Conservation (phyloP, 2,329 filamentous ascomycete genomes). For the Tolypocladium ovalisporum region DNA sequence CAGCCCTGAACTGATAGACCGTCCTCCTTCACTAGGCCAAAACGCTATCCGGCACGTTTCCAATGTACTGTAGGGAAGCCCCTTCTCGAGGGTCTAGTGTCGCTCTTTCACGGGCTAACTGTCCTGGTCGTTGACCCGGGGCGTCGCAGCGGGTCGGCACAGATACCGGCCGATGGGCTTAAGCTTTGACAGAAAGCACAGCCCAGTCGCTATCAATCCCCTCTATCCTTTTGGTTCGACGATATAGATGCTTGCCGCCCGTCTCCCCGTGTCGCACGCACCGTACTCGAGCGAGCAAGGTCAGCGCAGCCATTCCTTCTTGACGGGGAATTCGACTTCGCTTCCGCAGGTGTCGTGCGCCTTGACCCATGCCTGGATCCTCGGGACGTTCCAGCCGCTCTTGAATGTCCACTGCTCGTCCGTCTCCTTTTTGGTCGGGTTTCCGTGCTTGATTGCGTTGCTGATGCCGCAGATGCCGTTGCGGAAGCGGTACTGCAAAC, state of each 20-base stretch:
- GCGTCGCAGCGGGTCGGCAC: not conserved
- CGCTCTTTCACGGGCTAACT: not conserved
- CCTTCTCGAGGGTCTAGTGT: not conserved
- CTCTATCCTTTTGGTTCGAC: not conserved
- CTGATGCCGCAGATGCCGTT: constrained; percentile 26
- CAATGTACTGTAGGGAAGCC: not conserved
- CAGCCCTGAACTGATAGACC: not conserved
- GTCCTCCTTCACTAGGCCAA: not conserved
- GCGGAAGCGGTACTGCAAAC: constrained; percentile 30
- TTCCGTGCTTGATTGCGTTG: constrained; percentile 25
- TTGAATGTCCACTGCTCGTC: constrained; percentile 18
- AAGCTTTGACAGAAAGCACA: not conserved
- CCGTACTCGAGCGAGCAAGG: not conserved
- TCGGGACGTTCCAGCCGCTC: constrained; percentile 31
- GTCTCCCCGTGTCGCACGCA: not conserved
- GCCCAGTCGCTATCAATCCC: not conserved
- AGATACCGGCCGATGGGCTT: not conserved
- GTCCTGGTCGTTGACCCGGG: not conserved
- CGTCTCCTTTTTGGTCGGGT: constrained; percentile 19
- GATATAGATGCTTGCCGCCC: not conserved
- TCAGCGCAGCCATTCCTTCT: not conserved
- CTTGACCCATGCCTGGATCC: constrained; percentile 28
- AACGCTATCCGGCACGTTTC: not conserved
- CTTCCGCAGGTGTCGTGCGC: constrained; percentile 22
- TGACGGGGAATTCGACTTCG: constrained; percentile 1